Evolutionary conservation across 331 rosid species (phyloP).

Genomic region (Pyrus hybrid): DNA sequence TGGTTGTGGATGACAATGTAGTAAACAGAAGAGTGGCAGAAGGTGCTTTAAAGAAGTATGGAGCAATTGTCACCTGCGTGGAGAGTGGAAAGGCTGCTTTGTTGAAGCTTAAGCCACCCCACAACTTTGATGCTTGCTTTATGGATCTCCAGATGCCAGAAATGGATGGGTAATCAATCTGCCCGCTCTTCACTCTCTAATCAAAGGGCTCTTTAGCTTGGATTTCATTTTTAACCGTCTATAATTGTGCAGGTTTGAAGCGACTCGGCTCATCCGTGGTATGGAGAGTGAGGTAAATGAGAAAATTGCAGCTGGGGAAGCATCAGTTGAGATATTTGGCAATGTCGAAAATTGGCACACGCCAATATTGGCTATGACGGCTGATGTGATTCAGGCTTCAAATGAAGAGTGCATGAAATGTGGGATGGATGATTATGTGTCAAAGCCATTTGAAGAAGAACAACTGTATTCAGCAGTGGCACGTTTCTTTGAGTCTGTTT

Average conservation of each 20-base stretch:
- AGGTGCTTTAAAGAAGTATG: slow-evolving; percentile 75
- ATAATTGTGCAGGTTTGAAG: slow-evolving; percentile 63
- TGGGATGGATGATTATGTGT: slow-evolving; percentile 88
- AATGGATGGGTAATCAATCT: slow-evolving; percentile 83
- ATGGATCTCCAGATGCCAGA: slow-evolving; percentile 99
- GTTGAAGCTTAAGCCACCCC: slow-evolving; percentile 65
- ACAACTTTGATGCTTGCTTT: slow-evolving; percentile 77
- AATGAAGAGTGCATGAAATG: slow-evolving; percentile 73
- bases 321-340: slow-evolving; percentile 42
- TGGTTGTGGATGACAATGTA: slow-evolving; percentile 88
- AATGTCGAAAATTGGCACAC: slow-evolving; percentile 61
- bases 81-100: slow-evolving; percentile 72
- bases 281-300: slow-evolving; percentile 52
- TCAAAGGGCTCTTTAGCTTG: neutral
- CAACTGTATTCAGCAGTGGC: slow-evolving; percentile 64
- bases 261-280: slow-evolving; percentile 49
- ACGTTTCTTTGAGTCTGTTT: slow-evolving; percentile 41
- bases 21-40: slow-evolving; percentile 94
- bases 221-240: slow-evolving; percentile 11
- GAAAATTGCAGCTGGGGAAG: slow-evolving; percentile 53
- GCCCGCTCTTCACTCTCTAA: neutral
- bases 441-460: slow-evolving; percentile 88
- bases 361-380: slow-evolving; percentile 96
- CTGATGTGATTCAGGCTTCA: slow-evolving; percentile 75
- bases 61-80: slow-evolving; percentile 72